Base-by-base conservation (phyloP, 371 early-diverging fungal species). In the Mortierella sp. region DNA sequence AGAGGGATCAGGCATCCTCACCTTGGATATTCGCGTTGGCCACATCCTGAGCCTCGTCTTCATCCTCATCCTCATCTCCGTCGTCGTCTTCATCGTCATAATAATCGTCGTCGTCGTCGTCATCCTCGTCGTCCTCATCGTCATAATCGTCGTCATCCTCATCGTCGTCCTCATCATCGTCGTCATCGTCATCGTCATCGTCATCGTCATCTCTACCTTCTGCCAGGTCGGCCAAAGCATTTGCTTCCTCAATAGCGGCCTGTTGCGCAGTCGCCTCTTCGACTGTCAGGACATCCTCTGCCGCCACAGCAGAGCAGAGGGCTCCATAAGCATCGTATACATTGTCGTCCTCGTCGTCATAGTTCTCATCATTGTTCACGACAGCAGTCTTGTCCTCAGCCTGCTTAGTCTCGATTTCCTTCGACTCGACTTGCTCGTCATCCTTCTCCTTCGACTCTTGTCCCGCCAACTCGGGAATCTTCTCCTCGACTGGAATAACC, bases 181-280 rank as follows among this genome's bases (percentile, higher is more conserved):
- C 53, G 14, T 8, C 31, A 11, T 50, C 63, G 17, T 54, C 32
- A 19, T 23, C 54, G 2, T 61, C 62, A 1, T 62, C 47, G 3
- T 54, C 47, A 19, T 54, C 31, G 15, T 54, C 63, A 6, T 24
- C 41, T 1, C 28, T 6, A 5, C 32, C 42, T 6, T 50, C 34
- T 2, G 19, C 51, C 1, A 42, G 43, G 23, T 60, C 52, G 7
- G 21, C 51, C 2, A 28, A 14, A 15, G 62, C 62, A 37, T 61
- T 53, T 17, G 54, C 62, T 30, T 53, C 4, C 1, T n/a, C 24
- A 26, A 61, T 61, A 1, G 62, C 54, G 30, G 53, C 27, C 23
- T 61, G 62, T 27, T 53, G 62, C 2, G 62, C 54, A 15, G 52
- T 8, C 7, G 62, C 62, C 23, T 61, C 26, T 39, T 61, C 54